Percentiles rank a stretch among this genome's conserved stretches.
Conservation (phyloP, 345 rosid genomes). For the Reutealis trisperma region DNA sequence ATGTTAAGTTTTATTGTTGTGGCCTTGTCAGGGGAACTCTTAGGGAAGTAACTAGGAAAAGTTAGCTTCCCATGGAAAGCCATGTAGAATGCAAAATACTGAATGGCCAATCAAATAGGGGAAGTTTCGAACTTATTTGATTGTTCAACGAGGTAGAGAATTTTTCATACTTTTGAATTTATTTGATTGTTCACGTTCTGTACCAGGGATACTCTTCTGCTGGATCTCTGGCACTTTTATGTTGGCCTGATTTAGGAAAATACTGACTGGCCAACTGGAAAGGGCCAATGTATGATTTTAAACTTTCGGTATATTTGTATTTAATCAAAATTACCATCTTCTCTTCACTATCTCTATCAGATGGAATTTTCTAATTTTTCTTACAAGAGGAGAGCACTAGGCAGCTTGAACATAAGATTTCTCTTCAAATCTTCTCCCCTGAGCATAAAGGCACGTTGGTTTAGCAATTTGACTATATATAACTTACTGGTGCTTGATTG, state of each 20-base stretch:
- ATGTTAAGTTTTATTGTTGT: too few species aligned
- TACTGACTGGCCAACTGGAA: neutral
- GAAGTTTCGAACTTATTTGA: too few species aligned
- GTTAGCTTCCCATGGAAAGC: too few species aligned
- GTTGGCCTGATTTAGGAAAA: neutral
- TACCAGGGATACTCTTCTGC: too few species aligned
- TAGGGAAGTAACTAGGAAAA: too few species aligned
- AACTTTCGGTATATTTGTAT: neutral
- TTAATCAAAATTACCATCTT: neutral
- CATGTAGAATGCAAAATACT: too few species aligned
- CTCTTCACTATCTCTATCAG: neutral
- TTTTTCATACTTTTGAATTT: too few species aligned
- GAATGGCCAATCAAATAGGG: too few species aligned
- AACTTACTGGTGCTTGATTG: neutral
- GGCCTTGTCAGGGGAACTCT: too few species aligned
- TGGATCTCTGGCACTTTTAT: too few species aligned
- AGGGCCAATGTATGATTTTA: neutral
- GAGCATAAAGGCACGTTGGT: neutral
- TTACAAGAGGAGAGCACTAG: neutral
- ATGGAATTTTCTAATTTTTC: neutral
- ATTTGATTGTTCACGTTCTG: too few species aligned
- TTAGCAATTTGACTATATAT: neutral
- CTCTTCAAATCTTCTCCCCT: neutral
- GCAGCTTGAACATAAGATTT: neutral
- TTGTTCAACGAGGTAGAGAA: neutral